Evolutionary conservation across 75 land plant species (phyloP).

Genomic region (Cunninghamia lanceolata): DNA sequence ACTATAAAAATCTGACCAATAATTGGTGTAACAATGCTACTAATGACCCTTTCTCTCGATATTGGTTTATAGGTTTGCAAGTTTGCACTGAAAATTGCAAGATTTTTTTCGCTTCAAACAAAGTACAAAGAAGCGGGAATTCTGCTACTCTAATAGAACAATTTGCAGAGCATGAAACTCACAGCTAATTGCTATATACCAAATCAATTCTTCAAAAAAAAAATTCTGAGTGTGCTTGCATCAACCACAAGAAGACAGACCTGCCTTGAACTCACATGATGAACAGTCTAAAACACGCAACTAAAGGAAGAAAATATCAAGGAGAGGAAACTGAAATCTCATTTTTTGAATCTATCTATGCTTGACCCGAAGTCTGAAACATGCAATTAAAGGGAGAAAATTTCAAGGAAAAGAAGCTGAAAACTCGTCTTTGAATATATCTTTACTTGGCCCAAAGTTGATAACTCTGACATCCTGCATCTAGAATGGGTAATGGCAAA

Average conservation of each 20-base stretch:
- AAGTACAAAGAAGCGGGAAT: not conserved
- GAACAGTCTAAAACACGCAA: not conserved
- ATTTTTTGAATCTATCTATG: not conserved
- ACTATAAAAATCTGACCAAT: not conserved
- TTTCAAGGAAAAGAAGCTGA: not conserved
- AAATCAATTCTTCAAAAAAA: not conserved
- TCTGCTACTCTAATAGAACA: not conserved
- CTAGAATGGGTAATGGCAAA: too few species aligned
- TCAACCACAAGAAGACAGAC: not conserved
- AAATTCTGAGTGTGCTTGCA: too few species aligned
- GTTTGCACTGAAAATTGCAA: too few species aligned
- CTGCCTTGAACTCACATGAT: not conserved
- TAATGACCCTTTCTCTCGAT: not conserved
- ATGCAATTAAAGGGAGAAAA: not conserved
- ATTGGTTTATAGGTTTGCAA: too few species aligned
- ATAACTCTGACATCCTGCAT: not conserved
- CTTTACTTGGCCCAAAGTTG: not conserved
- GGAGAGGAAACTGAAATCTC: not conserved
- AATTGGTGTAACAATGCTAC: not conserved
- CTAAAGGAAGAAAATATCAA: not conserved
- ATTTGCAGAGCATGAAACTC: not conserved
- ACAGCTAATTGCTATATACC: not conserved
- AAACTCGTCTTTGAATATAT: not conserved
- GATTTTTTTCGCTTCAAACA: not conserved
- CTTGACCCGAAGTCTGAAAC: not conserved